phyloP scores from a whole-genome alignment of 768 basidiomycete species.

The Tylopilus plumbeoviolaceoides region DNA sequence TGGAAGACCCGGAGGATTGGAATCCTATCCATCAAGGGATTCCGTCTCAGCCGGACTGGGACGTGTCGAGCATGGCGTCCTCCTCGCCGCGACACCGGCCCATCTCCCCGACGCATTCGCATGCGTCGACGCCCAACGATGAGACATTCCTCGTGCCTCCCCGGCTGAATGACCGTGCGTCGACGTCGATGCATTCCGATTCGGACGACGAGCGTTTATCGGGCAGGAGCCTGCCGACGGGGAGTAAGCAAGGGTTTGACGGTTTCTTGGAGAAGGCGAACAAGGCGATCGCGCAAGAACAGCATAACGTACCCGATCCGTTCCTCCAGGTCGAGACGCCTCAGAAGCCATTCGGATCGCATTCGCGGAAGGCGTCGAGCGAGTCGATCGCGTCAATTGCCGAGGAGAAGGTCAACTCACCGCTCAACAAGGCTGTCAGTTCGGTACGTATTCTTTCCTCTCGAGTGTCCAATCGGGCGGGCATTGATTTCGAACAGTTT shows the following conservation, averaged over 20 bases:
- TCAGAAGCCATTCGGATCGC: constrained; percentile 69
- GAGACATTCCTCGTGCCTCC: constrained; percentile 38
- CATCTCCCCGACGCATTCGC: constrained; percentile 60
- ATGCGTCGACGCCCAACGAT: constrained; percentile 48
- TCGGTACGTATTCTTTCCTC: constrained; percentile 46
- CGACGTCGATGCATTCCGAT: constrained; percentile 40
- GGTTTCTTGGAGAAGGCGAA: constrained; percentile 87
- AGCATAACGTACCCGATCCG: constrained; percentile 77
- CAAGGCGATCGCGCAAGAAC: constrained; percentile 74
- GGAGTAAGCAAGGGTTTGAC: constrained; percentile 48
- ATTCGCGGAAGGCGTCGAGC: constrained; percentile 79
- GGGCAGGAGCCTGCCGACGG: constrained; percentile 28
- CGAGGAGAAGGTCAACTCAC: constrained; percentile 87
- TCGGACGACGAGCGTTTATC: constrained; percentile 61
- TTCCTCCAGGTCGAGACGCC: constrained; percentile 68
- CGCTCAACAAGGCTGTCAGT: constrained; percentile 89
- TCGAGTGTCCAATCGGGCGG: background rate
- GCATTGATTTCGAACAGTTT: constrained; percentile 48
- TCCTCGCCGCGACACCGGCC: constrained; percentile 42
- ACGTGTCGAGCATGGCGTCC: constrained; percentile 46
- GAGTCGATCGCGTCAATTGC: constrained; percentile 91
- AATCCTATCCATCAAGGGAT: constrained; percentile 61
- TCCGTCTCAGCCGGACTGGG: constrained; percentile 77
- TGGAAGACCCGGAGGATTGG: constrained; percentile 77
- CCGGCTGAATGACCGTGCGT: constrained; percentile 21